Evolutionary conservation across 2,329 filamentous ascomycete species (phyloP), one percentile per base, ranked within the genome.

Genomic region (Alternaria burnsii): DNA sequence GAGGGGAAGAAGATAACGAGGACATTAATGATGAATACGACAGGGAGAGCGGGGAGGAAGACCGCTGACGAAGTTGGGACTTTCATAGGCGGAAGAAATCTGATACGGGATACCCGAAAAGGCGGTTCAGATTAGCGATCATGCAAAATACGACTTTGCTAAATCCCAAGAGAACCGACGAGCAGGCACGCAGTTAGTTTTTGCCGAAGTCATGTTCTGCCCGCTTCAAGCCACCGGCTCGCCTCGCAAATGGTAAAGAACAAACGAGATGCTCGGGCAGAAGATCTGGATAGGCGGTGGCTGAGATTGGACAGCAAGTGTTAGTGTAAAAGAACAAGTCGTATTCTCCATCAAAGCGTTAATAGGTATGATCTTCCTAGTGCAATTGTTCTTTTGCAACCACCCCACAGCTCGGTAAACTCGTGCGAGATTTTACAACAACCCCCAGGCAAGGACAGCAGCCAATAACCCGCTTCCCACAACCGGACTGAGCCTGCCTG

Each of bases 391-490:
- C 22, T 22, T 22, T n/a, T 6, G 16, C 4, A 8, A 6, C 12
- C 3, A 28, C 6, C n/a, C 3, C 2, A n/a, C 3, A 8, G 11
- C 26, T 9, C n/a, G 5, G 10, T 32, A 1, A 12, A 10, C 36
- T 38, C 28, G 28, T 30, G 28, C 28, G 11, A 30, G 10, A 30
- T 30, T 11, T 10, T 53, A 59, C 51, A 59, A 24, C 12, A 59
- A n/a, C 4, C 65, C 64, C 70, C 69, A 71, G 42, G 65, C 67
- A 44, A 74, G 20, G 5, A 68, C 48, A 11, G 50, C 70, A 9
- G 67, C 70, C 22, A 74, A 11, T 22, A 73, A 5, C 2, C 65
- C 62, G 9, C 57, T 65, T 3, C 72, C 69, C 16, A 69, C 26
- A 4, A 53, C 41, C 1, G 72, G 71, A 4, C 54, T 69, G 42